Evolutionary conservation across 192 early-diverging fungal species (phyloP), one percentile per base, ranked within the genome.

Genomic region (Dimargaris xerosporica): DNA sequence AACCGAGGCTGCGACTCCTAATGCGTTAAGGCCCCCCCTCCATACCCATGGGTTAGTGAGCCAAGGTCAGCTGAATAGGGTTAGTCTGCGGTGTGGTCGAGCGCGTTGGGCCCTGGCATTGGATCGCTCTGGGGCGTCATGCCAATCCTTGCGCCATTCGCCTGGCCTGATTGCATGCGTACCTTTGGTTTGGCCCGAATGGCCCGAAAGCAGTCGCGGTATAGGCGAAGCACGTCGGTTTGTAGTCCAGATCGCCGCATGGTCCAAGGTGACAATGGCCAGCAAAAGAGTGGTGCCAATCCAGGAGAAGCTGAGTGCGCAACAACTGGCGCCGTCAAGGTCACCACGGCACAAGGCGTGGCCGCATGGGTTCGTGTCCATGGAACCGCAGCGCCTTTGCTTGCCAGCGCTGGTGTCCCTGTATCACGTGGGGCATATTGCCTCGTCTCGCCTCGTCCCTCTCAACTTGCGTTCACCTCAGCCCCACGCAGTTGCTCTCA

Each of bases 131-230:
- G 11, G 29, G 11, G 29, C 7, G 13, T 30, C 29, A 56, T 7
- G 28, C 10, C 54, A 56, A n/a, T 3, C n/a, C 30, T 54, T 16
- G 6, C 16, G 55, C 15, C 5, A 5, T 2, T 3, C 25, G 43
- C n/a, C 13, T n/a, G 41, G 23, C 39, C 11, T 16, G 23, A 48
- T n/a, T 21, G 52, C 50, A 7, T 55, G 43, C 65, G 21, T 75
- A 83, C 85, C 71, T 77, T 66, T 5, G 85, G 83, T 63, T 87
- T 87, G 44, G 68, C 70, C 52, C 70, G 68, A 28, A 78, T 74
- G 26, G 85, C 85, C 52, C 82, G 76, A 56, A 87, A 76, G 62
- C 85, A 87, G 66, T 82, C 73, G 65, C 83, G 79, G 58, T 87
- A 87, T 34, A 87, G 74, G 10, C 77, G 73, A 25, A 87, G 62